Base-by-base conservation (phyloP, 2,329 filamentous ascomycete species). In the Ampelomyces quisqualis region DNA sequence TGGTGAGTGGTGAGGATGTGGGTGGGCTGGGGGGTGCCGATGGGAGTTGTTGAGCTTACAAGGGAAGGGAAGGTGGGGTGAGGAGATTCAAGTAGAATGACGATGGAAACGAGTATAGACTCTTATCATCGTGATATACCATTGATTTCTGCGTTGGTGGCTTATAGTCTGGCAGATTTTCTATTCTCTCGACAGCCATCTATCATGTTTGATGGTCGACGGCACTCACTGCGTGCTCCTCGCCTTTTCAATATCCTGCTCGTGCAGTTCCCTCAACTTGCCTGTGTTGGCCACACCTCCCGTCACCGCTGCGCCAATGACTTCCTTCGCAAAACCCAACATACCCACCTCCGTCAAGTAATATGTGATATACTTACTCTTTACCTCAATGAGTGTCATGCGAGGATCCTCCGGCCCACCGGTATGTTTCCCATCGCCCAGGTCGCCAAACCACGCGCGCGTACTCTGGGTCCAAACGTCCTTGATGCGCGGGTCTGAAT, bases 371-470 rank as follows among this genome's bases (percentile, higher is more conserved):
- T 72, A 70, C 42, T 65, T 64, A 5, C 61, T 55, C 56, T 70
- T 70, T 21, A 72, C 48, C 49, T 67, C 63, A 39, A 67, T 67
- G 14, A 66, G 39, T n/a, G 60, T 52, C 72, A 77, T 75, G 4
- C 74, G 53, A 10, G 74, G 75, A 49, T 77, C 75, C 13, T 74
- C 68, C 0, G 70, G 58, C 1, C 62, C 67, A 6, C 72, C 75
- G 42, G 67, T 67, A 42, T 77, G 74, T 27, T 70, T 70, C 7
- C 73, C 73, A 53, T 77, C 74, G 1, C 71, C 71, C 10, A 77
- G 47, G 45, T 77, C 73, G 4, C 74, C 74, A 39, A 77, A 77
- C 74, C 75, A 77, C 5, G 72, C 73, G 2, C 56, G 62, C 2
- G 69, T 61, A 29, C 43, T 55, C 10, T 64, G 59, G 40, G 50